Base-by-base conservation (phyloP, 495 filamentous ascomycete genomes). In the Aspergillus sclerotiicarbonarius region DNA sequence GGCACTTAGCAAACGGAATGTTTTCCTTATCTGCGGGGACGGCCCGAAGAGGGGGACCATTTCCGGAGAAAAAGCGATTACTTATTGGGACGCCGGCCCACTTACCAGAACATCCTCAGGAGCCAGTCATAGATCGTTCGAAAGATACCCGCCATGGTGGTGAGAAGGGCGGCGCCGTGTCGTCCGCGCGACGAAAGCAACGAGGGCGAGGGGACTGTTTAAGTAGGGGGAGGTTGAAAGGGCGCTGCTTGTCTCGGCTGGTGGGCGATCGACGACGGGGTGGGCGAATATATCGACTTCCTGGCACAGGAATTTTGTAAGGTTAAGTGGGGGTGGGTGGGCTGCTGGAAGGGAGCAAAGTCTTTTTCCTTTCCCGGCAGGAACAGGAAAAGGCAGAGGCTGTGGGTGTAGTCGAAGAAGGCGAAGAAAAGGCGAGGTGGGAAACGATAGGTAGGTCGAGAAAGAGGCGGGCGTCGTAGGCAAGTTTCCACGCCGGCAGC, bases 71-170 rank as follows among this genome's bases (percentile, higher is more conserved):
- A 63, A 52, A 56, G 32, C 57, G 58, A 60, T 59, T 49, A 63
- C 50, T 66, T 48, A 54, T 60, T 60, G 59, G 61, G 65, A 65
- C 57, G 29, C 63, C 60, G 73, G 73, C 69, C 70, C 74, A 87
- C 92, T 84, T 80, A 98, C 94, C 94, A 98, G 78, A 98, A 98
- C 63, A 96, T 87, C 81, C 92, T 87, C 76, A 98, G 76, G 71
- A 98, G 82, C 91, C 91, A 97, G 86, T 98, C 93, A 84, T 97
- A 98, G 74, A 98, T 89, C 77, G 83, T 83, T 59, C 88, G 90
- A 78, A 98, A 96, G 73, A 96, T 77, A 66, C 90, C 88, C 56
- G 90, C 88, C 90, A 92, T 95, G 76, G 48, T 59, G 51, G 51
- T 44, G 13, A 43, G 3, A 53, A 53, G 47, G 10, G 37, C n/a